These are phyloP conservation scores for Erodium moschatum DNA, from an alignment of 441 rosid genomes.

Conservation along the genomic window DNA sequence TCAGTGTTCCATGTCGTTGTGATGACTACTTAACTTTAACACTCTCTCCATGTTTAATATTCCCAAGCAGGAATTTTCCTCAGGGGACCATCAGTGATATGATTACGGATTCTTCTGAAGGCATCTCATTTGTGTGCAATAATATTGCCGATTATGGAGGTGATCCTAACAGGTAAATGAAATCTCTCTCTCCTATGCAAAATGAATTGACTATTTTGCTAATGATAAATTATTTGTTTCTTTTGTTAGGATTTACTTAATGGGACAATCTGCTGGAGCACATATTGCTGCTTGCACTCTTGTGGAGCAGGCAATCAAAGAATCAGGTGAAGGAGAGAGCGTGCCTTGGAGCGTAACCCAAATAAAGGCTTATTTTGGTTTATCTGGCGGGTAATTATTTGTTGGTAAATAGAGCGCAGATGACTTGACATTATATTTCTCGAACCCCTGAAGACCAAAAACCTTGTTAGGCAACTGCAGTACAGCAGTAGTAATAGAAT, in stretches of 20 bases:
- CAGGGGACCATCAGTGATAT: slow-evolving; percentile 88
- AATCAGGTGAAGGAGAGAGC: slow-evolving; percentile 61
- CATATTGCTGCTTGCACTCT: slow-evolving; percentile 86
- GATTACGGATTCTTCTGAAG: slow-evolving; percentile 83
- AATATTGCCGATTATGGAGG: slow-evolving; percentile 84
- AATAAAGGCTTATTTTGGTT: slow-evolving; percentile 73
- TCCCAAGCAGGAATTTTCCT: slow-evolving; percentile 74
- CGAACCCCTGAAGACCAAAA: not conserved
- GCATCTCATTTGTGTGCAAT: slow-evolving; percentile 76
- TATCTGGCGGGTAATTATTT: slow-evolving; percentile 79
- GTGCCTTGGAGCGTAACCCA: slow-evolving; percentile 75
- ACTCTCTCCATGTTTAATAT: slow-evolving; percentile 1
- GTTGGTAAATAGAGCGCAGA: not conserved
- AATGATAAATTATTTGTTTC: slow-evolving; percentile 14
- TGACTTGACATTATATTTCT: not conserved
- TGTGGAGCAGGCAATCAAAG: slow-evolving; percentile 82
- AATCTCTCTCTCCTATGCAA: slow-evolving; percentile 10
- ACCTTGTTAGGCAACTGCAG: not conserved
- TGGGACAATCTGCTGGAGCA: slow-evolving; percentile 99
- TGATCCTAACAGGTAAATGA: slow-evolving; percentile 64
- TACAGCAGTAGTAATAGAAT: not conserved
- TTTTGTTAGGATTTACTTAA: slow-evolving; percentile 57
- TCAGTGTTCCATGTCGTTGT: slow-evolving; percentile 12
- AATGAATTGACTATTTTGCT: slow-evolving; percentile 11
- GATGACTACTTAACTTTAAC: not conserved